phyloP scores from a whole-genome alignment of 768 basidiomycete genomes.

The Rhodotorula kratochvilovae region DNA sequence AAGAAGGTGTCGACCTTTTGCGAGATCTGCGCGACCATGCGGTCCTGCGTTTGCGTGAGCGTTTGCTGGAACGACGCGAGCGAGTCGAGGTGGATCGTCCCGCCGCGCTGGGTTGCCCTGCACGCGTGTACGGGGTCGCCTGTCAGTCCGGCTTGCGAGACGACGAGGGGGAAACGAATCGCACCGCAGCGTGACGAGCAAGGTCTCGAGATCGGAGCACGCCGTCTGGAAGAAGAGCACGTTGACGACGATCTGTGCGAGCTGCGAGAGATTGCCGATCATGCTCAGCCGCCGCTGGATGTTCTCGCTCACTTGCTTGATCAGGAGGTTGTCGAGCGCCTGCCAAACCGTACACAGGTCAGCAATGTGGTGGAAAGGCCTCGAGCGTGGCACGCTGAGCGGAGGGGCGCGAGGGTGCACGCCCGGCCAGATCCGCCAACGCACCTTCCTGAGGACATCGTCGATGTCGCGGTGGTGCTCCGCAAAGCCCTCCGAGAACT shows the following conservation, averaged over 20 bases:
- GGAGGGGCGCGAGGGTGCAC: conserved; percentile 7
- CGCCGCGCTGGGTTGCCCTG: conserved; percentile 78
- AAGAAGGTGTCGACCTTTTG: conserved; percentile 95
- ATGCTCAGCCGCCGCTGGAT: conserved; percentile 68
- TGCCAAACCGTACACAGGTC: conserved; percentile 45
- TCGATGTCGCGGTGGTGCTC: conserved; percentile 89
- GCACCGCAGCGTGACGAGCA: conserved; percentile 71
- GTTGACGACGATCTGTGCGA: conserved; percentile 88
- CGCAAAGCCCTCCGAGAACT: conserved; percentile 89
- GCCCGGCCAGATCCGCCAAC: too few species aligned
- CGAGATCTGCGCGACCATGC: conserved; percentile 75
- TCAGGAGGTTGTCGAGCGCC: conserved; percentile 82
- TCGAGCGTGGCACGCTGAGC: background rate
- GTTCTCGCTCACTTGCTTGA: conserved; percentile 65
- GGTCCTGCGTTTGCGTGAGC: conserved; percentile 63
- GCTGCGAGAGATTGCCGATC: conserved; percentile 77
- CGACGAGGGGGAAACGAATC: background rate
- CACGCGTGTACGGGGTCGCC: background rate
- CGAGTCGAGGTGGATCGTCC: conserved; percentile 53
- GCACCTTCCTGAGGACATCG: conserved; percentile 79
- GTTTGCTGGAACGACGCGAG: conserved; percentile 63
- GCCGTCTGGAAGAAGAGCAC: conserved; percentile 84
- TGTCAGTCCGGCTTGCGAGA: background rate
- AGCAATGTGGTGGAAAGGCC: too few species aligned
- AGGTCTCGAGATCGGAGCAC: conserved; percentile 74